These are phyloP conservation scores for Penicillium psychrosexuale DNA, from an alignment of 2,329 filamentous ascomycete genomes.

Conservation along the genomic window DNA sequence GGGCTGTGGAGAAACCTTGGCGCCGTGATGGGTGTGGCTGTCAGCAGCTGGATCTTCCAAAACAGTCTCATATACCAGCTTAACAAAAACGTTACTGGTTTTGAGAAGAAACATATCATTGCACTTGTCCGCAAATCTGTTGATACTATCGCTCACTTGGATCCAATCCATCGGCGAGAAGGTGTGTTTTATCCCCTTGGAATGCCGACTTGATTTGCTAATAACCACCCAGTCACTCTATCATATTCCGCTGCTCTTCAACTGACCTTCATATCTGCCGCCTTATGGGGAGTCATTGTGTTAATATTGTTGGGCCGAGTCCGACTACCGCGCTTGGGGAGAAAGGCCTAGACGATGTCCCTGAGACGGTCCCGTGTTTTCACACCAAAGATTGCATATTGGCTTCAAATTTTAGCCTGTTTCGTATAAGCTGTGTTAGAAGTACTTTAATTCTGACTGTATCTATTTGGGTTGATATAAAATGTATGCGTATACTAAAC, in stretches of 20 bases:
- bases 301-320: slow-evolving; percentile 33
- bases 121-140: slow-evolving; percentile 51
- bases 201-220: slow-evolving; percentile 9
- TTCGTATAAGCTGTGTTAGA: neutral
- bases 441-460: neutral
- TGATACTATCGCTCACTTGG: slow-evolving; percentile 46
- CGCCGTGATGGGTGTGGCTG: slow-evolving; percentile 69
- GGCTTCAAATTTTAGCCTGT: neutral
- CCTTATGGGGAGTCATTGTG: slow-evolving; percentile 35
- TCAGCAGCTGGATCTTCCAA: slow-evolving; percentile 69
- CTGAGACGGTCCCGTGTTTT: neutral
- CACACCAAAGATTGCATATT: neutral
- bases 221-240: slow-evolving; percentile 30
- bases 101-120: slow-evolving; percentile 55
- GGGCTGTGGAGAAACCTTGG: slow-evolving; percentile 70
- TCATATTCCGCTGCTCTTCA: slow-evolving; percentile 39
- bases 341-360: slow-evolving; percentile 14
- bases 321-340: slow-evolving; percentile 33
- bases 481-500: neutral
- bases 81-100: slow-evolving; percentile 55
- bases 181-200: slow-evolving; percentile 31
- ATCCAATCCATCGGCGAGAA: slow-evolving; percentile 47
- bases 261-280: slow-evolving; percentile 39
- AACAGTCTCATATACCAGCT: slow-evolving; percentile 65
- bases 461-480: neutral